phyloP scores from a whole-genome alignment of 257 asterid genomes.

The Nicotiana knightiana region DNA sequence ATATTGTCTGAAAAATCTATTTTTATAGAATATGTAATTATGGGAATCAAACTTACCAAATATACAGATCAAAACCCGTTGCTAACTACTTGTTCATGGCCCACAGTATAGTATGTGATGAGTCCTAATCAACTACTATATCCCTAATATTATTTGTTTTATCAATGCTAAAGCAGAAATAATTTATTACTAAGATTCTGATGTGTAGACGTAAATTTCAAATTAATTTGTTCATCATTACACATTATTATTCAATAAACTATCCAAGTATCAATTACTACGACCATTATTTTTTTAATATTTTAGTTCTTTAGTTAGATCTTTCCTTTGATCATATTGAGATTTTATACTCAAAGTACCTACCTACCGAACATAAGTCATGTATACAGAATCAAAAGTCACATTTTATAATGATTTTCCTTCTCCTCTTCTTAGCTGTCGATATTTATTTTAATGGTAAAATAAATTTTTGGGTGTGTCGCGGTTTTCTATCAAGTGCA shows the following conservation, averaged over 20 bases:
- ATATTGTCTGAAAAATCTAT: not conserved
- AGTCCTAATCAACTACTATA: not conserved
- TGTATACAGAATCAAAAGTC: not conserved
- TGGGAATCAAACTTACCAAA: not conserved
- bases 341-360: not conserved
- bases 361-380: not conserved
- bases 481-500: too few relatives aligned
- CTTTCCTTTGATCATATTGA: not conserved
- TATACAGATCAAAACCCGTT: not conserved
- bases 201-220: not conserved
- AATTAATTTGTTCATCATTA: not conserved
- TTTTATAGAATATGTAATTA: not conserved
- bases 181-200: not conserved
- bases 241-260: not conserved
- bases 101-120: not conserved
- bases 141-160: not conserved
- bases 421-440: not conserved
- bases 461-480: not conserved
- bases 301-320: not conserved
- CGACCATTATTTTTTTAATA: not conserved
- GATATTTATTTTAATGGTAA: not conserved
- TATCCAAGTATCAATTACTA: not conserved
- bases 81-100: constrained; percentile 2
- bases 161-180: not conserved
- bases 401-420: not conserved